A percentile compares a stretch with the other conserved stretches of the same genome.
phyloP scores from a whole-genome alignment of 176 grass and related monocot species.

The Oryza officinalis region DNA sequence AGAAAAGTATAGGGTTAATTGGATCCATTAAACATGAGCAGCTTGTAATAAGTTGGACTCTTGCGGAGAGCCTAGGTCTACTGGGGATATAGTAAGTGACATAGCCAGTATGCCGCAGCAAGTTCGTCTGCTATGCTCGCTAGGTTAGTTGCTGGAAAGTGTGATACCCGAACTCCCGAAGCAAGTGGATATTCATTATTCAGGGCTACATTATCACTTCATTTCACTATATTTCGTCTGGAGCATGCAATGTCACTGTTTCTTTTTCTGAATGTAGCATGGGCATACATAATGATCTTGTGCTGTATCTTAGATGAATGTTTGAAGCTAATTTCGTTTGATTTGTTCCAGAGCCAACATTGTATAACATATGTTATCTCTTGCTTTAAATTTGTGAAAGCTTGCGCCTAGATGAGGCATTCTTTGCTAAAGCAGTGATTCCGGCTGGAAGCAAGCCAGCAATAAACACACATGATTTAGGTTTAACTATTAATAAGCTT shows the following conservation, averaged over 20 bases:
- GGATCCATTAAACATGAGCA: neutral
- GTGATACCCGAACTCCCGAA: neutral
- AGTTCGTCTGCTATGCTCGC: neutral
- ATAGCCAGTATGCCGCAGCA: neutral
- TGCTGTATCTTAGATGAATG: neutral
- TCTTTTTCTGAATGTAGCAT: slow-evolving; percentile 10
- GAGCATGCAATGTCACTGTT: neutral
- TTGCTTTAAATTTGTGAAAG: neutral
- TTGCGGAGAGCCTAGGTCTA: neutral
- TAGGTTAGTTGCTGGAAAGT: neutral
- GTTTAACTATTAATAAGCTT: neutral
- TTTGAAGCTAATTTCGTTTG: neutral
- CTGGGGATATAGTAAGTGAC: neutral
- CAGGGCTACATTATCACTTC: neutral
- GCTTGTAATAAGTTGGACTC: neutral
- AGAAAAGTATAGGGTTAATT: neutral
- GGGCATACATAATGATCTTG: neutral
- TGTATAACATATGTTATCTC: neutral
- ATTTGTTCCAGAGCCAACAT: neutral
- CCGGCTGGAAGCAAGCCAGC: neutral
- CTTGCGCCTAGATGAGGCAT: neutral
- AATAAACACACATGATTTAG: neutral
- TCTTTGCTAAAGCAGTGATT: neutral
- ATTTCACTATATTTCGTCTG: neutral
- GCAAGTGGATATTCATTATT: neutral